phyloP scores from a whole-genome alignment of 2,329 filamentous ascomycete genomes.

The Metarhizium guizhouense region DNA sequence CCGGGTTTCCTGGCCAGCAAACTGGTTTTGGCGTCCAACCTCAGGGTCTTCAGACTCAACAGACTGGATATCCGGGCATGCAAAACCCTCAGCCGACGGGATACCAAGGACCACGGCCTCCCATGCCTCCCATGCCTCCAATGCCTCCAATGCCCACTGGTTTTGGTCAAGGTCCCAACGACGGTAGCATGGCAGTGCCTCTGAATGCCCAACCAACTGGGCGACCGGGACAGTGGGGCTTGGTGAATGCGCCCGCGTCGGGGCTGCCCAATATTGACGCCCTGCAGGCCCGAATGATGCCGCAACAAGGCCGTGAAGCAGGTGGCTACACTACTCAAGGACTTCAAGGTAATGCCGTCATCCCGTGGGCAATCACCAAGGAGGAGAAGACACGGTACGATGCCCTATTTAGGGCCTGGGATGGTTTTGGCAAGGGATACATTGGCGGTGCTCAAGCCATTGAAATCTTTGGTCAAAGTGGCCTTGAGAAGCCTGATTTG shows the following conservation, averaged over 20 bases:
- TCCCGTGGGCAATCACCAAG: conserved; percentile 98
- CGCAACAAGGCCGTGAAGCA: conserved; percentile 81
- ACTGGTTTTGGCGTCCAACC: conserved; percentile 48
- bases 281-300: conserved; percentile 92
- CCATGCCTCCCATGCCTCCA: conserved; percentile 83
- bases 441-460: conserved; percentile 89
- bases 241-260: conserved; percentile 85
- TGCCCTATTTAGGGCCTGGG: conserved; percentile 90
- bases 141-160: conserved; percentile 72
- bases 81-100: conserved; percentile 66
- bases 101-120: conserved; percentile 77
- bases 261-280: conserved; percentile 92
- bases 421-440: conserved; percentile 85
- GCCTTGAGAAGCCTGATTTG: conserved; percentile 79
- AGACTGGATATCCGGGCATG: conserved; percentile 60
- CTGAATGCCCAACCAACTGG: conserved; percentile 94
- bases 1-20: conserved; percentile 53
- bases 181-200: conserved; percentile 52
- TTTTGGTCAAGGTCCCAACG: conserved; percentile 40
- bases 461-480: conserved; percentile 95
- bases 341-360: conserved; percentile 84
- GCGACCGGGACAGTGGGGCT: conserved; percentile 90
- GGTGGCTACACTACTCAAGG: conserved; percentile 77
- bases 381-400: conserved; percentile 98
- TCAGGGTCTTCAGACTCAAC: conserved; percentile 55